Evolutionary conservation across 2,329 filamentous ascomycete species (phyloP).

Genomic region (Thelonectria rubi): DNA sequence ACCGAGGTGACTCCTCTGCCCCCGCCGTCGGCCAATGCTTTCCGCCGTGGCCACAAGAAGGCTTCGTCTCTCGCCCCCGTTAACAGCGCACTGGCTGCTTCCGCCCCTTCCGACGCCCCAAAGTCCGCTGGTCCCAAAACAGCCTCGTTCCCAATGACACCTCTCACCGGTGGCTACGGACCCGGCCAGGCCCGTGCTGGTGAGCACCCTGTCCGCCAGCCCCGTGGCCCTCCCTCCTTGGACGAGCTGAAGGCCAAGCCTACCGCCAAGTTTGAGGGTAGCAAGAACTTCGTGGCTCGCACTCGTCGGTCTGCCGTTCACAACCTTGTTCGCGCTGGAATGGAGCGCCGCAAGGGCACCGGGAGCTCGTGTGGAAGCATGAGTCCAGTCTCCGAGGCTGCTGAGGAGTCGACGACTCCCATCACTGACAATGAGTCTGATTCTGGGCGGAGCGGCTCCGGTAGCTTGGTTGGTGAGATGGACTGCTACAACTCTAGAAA

Average conservation of each 20-base stretch:
- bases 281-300: constrained; percentile 95
- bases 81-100: constrained; percentile 58
- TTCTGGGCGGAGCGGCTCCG: constrained; percentile 76
- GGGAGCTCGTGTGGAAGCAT: constrained; percentile 78
- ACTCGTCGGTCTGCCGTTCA: constrained; percentile 91
- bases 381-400: constrained; percentile 87
- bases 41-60: constrained; percentile 95
- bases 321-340: constrained; percentile 88
- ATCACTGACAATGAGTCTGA: constrained; percentile 79
- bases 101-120: constrained; percentile 54
- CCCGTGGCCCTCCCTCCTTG: constrained; percentile 87
- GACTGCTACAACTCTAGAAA: constrained; percentile 78
- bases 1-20: constrained; percentile 76
- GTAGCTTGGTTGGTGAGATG: constrained; percentile 80
- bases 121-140: constrained; percentile 79
- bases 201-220: constrained; percentile 93
- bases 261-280: constrained; percentile 91
- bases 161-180: constrained; percentile 85
- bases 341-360: constrained; percentile 83
- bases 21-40: constrained; percentile 88
- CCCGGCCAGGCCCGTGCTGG: constrained; percentile 93
- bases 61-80: constrained; percentile 75
- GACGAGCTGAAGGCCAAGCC: constrained; percentile 92
- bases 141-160: constrained; percentile 80
- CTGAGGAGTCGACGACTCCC: constrained; percentile 72